Base-by-base conservation (phyloP, 306 rosid genomes). In the Sicyos baderoa region DNA sequence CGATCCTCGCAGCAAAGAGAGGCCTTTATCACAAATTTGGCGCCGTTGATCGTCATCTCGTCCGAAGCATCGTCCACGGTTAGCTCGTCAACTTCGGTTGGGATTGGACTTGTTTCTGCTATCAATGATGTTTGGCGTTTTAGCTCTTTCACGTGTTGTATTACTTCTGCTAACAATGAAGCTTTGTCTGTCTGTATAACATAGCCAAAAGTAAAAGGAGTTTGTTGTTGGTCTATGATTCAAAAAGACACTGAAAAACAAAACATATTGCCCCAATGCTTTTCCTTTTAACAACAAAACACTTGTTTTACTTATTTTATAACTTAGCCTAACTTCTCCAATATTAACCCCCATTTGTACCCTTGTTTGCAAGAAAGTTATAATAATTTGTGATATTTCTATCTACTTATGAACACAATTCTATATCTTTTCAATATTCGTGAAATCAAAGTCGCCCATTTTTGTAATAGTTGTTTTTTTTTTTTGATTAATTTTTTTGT, bases 1-100 rank as follows among this genome's bases (percentile, higher is more conserved):
- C 97, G 78, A 42, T 91, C 97, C 45, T 91, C 97, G 14, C 97
- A 91, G 73, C 97, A 91, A 32, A 91, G 73, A 0, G 97, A 91
- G 32, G 95, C 97, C 47, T 86, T 89, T 57, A 91, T 87, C 16
- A 91, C 87, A 44, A 87, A 80, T 80, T 78, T 84, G 18, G 91
- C 95, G 0, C 85, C 83, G 18, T 93, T 95, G 0, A 82, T 86
- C 9, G 6, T 58, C 63, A 25, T 15, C 17, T 91, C 96, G 1
- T 87, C 95, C 0, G 85, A 56, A 0, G 87, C 85, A 8, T 91
- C 86, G 10, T 91, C 88, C 23, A 89, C 97, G 0, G 77, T 86
- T 11, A 91, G 73, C 67, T 91, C 97, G 47, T 91, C 95, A 0
- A 75, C 32, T 51, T 91, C 97, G 0, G 96, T 87, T 0, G 97